phyloP scores from a whole-genome alignment of 2,329 filamentous ascomycete species.

The Anthostomella pinea region DNA sequence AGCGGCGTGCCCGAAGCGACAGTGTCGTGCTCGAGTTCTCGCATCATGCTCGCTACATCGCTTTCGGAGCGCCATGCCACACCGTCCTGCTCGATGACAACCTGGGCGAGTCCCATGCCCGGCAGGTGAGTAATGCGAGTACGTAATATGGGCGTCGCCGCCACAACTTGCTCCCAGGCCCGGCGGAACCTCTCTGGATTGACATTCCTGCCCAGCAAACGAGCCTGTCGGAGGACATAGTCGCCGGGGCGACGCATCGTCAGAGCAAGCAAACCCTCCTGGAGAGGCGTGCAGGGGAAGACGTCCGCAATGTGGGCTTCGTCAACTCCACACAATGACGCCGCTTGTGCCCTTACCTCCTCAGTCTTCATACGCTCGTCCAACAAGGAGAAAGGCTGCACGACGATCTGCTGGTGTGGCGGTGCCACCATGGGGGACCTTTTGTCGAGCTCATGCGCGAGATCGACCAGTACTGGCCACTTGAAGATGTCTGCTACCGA shows the following conservation, averaged over 20 bases:
- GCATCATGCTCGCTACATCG: no score
- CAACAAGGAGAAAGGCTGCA: conserved; percentile 5
- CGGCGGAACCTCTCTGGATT: conserved; percentile 5
- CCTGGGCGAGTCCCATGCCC: conserved; percentile 4
- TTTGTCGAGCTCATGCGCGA: conserved; percentile 5
- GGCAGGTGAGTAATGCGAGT: conserved; percentile 12
- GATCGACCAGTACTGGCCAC: conserved; percentile 3
- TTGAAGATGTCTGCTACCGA: conserved; percentile 12
- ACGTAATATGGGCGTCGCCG: conserved; percentile 5
- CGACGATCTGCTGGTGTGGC: no score
- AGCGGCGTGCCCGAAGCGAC: conserved; percentile 2
- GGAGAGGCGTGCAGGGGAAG: conserved; percentile 15
- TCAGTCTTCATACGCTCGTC: background rate
- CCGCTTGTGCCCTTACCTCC: no score
- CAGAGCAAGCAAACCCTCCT: conserved; percentile 13
- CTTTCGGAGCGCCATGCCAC: background rate
- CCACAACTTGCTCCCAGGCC: conserved; percentile 9
- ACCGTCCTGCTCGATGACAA: conserved; percentile 4
- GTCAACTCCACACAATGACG: conserved; percentile 1
- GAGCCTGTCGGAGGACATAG: conserved; percentile 5
- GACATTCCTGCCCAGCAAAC: conserved; percentile 1
- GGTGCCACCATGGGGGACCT: no score
- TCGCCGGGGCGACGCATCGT: conserved; percentile 5
- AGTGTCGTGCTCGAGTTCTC: no score
- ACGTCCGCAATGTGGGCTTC: conserved; percentile 8